A percentile compares a stretch with the other conserved stretches of the same genome.
phyloP scores from a whole-genome alignment of 768 basidiomycete species.

The Lentinula aciculospora region DNA sequence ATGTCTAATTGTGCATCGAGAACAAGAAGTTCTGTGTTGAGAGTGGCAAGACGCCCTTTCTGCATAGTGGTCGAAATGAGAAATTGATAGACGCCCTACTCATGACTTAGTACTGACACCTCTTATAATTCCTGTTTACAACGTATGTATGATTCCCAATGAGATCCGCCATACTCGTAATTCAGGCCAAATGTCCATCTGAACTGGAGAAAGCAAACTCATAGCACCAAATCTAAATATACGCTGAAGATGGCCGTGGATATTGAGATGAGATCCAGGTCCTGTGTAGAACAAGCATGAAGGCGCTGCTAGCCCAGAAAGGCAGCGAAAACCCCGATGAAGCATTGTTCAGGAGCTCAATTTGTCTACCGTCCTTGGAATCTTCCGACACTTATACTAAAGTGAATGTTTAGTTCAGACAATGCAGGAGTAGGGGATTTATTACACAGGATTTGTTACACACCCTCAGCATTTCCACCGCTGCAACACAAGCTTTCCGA shows the following conservation, averaged over 20 bases:
- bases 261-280: no score
- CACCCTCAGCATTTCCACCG: conserved; percentile 66
- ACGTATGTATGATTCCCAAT: no score
- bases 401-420: neutral
- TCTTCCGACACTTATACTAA: conserved; percentile 60
- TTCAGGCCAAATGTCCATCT: no score
- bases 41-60: conserved; percentile 8
- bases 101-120: no score
- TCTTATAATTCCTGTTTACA: no score
- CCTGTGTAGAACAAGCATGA: neutral
- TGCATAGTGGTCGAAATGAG: neutral
- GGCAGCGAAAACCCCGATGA: neutral
- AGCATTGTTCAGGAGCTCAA: conserved; percentile 12
- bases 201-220: no score
- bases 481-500: conserved; percentile 55
- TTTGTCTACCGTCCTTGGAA: conserved; percentile 49
- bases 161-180: no score
- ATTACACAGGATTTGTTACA: conserved; percentile 14
- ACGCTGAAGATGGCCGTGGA: neutral
- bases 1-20: conserved; percentile 31
- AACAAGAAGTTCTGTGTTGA: conserved; percentile 31
- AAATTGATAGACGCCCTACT: neutral
- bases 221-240: no score
- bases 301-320: neutral
- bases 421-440: neutral